Base-by-base conservation (phyloP, 768 basidiomycete species). In the Candolleomyces efflorescens region DNA sequence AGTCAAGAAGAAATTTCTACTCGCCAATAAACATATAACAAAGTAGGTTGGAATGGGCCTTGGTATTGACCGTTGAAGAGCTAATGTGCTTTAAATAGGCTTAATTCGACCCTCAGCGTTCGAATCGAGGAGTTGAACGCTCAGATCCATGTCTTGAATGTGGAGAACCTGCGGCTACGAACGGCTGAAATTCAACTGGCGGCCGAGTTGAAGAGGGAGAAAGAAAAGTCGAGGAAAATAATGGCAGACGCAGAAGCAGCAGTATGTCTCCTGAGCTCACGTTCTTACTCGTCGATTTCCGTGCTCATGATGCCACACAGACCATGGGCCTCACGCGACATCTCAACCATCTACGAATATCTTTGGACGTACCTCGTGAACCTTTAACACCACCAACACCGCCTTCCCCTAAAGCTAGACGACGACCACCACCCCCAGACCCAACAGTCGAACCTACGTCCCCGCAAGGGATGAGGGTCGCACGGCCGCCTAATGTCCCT, bases 1-100 rank as follows among this genome's bases (percentile, higher is more conserved):
- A 93, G 91, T 92, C 78, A 92, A 92, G 85, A 91, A 90, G 85
- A 92, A 91, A 75, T 92, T 92, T 66, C 78, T 93, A 20, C 85
- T 92, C 59, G 90, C 90, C 58, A 93, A 93, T 75, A 92, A 92
- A 73, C 91, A 92, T 73, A 93, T 93, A 68, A 92, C 91, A 23
- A 93, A 92, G 90, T 92, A 64, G 39, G 81, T 69, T 26, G n/a
- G 0, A 17, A 41, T 26, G 39, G 12, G 17, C 20, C 38, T 57
- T 49, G 39, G 44, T 36, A 48, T 48, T 20, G n/a, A 6, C 6
- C 15, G 44, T 22, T 13, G 26, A 20, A 13, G 24, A 66, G 39
- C 27, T 45, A 41, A 36, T 51, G 26, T 17, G 22, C 44, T 20
- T 18, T 47, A 24, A 26, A 6, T 63, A 92, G 90, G 69, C 84